phyloP scores from a whole-genome alignment of 768 basidiomycete genomes.

The Boletus rubroflammeus region DNA sequence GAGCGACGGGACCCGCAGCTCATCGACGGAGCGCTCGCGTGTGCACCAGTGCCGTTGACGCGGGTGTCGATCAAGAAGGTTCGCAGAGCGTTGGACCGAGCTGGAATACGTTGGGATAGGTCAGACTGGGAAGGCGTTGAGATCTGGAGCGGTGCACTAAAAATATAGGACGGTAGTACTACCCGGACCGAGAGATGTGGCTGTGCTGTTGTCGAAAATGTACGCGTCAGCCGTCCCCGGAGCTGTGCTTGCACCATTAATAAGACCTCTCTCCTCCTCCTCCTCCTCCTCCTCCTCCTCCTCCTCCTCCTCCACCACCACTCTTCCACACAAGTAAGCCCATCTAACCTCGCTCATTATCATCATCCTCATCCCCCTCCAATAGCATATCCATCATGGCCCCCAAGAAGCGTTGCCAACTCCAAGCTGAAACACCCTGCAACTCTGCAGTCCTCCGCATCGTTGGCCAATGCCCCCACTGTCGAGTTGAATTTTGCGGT shows the following conservation, averaged over 20 bases:
- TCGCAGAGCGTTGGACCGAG: slow-evolving; percentile 55
- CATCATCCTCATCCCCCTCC: neutral
- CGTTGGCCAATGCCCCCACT: slow-evolving; percentile 82
- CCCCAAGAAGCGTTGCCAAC: slow-evolving; percentile 85
- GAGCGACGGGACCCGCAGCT: slow-evolving; percentile 75
- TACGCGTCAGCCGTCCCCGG: slow-evolving; percentile 31
- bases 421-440: slow-evolving; percentile 52
- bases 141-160: slow-evolving; percentile 52
- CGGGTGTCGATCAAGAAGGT: slow-evolving; percentile 60
- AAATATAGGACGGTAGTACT: neutral
- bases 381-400: slow-evolving; percentile 47
- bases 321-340: neutral
- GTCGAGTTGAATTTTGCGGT: slow-evolving; percentile 73
- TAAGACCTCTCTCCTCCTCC: slow-evolving; percentile 13
- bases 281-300: neutral
- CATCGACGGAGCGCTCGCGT: slow-evolving; percentile 53
- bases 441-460: slow-evolving; percentile 78
- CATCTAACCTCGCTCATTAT: neutral
- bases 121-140: slow-evolving; percentile 82
- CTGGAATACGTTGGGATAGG: slow-evolving; percentile 54
- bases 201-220: slow-evolving; percentile 11
- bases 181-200: slow-evolving; percentile 11
- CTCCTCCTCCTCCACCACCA: neutral
- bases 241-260: slow-evolving; percentile 27
- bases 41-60: slow-evolving; percentile 57